Evolutionary conservation across 768 basidiomycete species (phyloP).

Genomic region (Hygrocybe punicea): DNA sequence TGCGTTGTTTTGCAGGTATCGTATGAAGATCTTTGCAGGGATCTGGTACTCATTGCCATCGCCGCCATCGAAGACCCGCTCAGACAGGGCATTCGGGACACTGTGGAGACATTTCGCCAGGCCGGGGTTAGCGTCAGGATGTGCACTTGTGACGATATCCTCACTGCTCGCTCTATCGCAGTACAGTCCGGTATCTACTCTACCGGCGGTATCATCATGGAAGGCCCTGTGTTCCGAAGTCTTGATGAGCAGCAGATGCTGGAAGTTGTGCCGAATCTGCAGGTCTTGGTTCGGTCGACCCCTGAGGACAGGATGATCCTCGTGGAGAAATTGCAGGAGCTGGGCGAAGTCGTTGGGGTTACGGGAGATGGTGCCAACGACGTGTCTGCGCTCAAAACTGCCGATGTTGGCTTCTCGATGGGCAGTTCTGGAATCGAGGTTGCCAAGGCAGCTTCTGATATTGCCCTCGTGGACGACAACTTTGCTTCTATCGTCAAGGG

Average conservation of each 20-base stretch:
- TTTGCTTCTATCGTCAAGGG: constrained; percentile 95
- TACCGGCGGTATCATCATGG: constrained; percentile 94
- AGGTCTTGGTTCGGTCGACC: constrained; percentile 95
- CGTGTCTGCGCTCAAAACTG: constrained; percentile 91
- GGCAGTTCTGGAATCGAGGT: constrained; percentile 96
- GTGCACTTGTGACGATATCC: constrained; percentile 97
- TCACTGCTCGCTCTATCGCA: constrained; percentile 92
- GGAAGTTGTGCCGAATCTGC: constrained; percentile 84
- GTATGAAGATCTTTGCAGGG: constrained; percentile 62
- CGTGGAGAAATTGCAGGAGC: constrained; percentile 78
- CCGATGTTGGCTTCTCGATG: constrained; percentile 97
- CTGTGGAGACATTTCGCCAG: constrained; percentile 79
- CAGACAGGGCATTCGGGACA: constrained; percentile 81
- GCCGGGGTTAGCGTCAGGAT: constrained; percentile 96
- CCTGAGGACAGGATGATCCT: constrained; percentile 95
- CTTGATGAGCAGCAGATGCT: constrained; percentile 67
- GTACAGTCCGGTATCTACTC: constrained; percentile 94
- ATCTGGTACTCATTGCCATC: constrained; percentile 84
- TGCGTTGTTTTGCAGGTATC: constrained; percentile 46
- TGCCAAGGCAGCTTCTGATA: constrained; percentile 97
- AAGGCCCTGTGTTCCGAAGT: constrained; percentile 89
- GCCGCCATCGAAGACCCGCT: constrained; percentile 96
- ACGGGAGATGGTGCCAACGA: constrained; percentile 99
- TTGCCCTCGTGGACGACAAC: constrained; percentile 97
- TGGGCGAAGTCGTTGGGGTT: constrained; percentile 91